Conservation (phyloP, 2,329 filamentous ascomycete genomes). For the Botrytis fabae region DNA sequence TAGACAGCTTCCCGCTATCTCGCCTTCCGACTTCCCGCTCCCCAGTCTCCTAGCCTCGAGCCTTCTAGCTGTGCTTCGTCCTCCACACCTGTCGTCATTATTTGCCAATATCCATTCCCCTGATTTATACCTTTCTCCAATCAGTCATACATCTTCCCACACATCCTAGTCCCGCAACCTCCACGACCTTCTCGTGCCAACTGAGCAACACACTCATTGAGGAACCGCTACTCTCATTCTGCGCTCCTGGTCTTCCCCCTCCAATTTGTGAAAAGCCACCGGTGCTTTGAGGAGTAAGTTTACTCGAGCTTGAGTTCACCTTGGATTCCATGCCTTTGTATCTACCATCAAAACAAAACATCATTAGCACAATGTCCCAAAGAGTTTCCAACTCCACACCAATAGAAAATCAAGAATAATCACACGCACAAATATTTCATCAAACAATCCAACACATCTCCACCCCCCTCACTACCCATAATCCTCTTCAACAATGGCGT, state of each 20-base stretch:
- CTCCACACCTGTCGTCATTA: not conserved
- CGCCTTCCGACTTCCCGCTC: not conserved
- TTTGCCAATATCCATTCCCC: not conserved
- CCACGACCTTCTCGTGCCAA: constrained; percentile 98
- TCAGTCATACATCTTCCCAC: constrained; percentile 96
- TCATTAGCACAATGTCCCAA: constrained; percentile 3
- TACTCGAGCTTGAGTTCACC: constrained; percentile 40
- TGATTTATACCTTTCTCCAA: constrained; percentile 76
- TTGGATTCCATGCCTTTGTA: constrained; percentile 82
- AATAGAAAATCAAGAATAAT: not conserved
- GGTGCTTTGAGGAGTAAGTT: constrained; percentile 72
- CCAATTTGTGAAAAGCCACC: constrained; percentile 78
- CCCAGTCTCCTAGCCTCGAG: not conserved
- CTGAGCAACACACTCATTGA: constrained; percentile 96
- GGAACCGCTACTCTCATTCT: constrained; percentile 71
- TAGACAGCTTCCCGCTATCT: not conserved
- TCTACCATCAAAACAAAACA: constrained; percentile 46
- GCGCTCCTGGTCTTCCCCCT: constrained; percentile 50
- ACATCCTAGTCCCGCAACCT: constrained; percentile 85
- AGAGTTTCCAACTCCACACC: not conserved
- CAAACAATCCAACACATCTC: constrained; percentile 83
- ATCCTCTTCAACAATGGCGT: constrained; percentile 81
- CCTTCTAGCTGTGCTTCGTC: not conserved
- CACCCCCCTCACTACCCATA: constrained; percentile 74
- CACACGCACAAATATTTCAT: constrained; percentile 91